Evolutionary conservation across 345 rosid genomes (phyloP).

Genomic region (Rhodomyrtus tomentosa): DNA sequence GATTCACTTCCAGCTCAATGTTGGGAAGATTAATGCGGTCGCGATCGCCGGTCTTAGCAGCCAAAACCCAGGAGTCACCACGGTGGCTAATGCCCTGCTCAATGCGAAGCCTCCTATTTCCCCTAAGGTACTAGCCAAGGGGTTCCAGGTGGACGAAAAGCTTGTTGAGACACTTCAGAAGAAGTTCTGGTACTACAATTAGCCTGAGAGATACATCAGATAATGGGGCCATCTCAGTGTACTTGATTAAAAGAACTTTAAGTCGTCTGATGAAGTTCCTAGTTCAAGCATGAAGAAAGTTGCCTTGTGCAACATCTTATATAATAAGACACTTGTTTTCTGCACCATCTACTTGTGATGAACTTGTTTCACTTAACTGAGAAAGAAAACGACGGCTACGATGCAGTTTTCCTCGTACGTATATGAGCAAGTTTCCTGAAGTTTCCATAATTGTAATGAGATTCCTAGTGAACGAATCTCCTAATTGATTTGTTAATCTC

Average conservation of each 20-base stretch:
- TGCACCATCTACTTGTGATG: background rate
- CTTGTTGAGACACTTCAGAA: background rate
- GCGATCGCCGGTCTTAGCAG: slow-evolving; percentile 5
- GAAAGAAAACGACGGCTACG: background rate
- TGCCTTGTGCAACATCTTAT: background rate
- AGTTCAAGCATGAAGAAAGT: background rate
- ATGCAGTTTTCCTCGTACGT: background rate
- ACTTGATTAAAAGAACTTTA: background rate
- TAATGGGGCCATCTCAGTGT: background rate
- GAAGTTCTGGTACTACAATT: background rate
- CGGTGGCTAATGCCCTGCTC: slow-evolving; percentile 2
- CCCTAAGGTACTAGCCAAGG: slow-evolving; percentile 2
- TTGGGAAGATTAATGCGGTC: slow-evolving; percentile 7
- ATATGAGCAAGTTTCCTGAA: background rate
- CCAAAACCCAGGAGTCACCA: slow-evolving; percentile 9
- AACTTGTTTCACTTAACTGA: background rate
- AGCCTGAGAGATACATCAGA: background rate
- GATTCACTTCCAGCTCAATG: slow-evolving; percentile 25
- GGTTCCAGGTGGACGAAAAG: slow-evolving; percentile 1
- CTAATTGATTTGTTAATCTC: background rate
- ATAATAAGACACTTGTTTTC: background rate
- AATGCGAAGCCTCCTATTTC: background rate
- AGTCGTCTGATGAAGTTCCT: background rate
- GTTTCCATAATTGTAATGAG: background rate
- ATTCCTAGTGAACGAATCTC: background rate